phyloP scores from a whole-genome alignment of 768 basidiomycete genomes.

The Xerocomus potaroensis region DNA sequence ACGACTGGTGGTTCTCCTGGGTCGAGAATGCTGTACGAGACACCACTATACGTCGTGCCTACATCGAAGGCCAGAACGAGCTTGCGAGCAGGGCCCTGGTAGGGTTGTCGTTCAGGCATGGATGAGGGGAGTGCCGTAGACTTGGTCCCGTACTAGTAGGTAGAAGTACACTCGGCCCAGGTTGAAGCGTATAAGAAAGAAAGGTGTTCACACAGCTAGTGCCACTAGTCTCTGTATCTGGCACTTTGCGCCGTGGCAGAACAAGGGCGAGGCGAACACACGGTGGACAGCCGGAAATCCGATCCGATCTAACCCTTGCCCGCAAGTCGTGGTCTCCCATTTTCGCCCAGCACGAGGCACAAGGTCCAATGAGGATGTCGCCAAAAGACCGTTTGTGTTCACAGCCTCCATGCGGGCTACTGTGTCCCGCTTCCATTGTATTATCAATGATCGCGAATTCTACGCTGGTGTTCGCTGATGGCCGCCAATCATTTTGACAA shows the following conservation, averaged over 20 bases:
- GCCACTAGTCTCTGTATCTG: not conserved
- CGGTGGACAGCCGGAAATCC: not conserved
- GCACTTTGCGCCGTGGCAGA: conserved; percentile 8
- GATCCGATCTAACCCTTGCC: conserved; percentile 15
- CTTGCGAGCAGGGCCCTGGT: conserved; percentile 38
- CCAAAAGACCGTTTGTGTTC: too few species aligned
- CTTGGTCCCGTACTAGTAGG: not conserved
- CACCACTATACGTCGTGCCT: conserved; percentile 49
- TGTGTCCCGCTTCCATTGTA: too few species aligned
- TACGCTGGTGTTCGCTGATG: too few species aligned
- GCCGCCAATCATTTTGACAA: too few species aligned
- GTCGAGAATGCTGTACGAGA: conserved; percentile 39
- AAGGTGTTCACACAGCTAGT: not conserved
- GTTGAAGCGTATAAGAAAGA: conserved; percentile 1
- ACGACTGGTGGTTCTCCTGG: conserved; percentile 27
- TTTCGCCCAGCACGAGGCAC: too few species aligned
- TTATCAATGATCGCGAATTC: too few species aligned
- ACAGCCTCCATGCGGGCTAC: too few species aligned
- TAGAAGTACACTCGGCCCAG: not conserved
- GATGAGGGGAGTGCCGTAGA: not conserved
- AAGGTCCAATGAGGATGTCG: too few species aligned
- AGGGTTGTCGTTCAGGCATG: conserved; percentile 34
- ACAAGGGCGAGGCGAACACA: conserved; percentile 11
- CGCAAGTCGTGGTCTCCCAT: too few species aligned
- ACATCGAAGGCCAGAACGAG: conserved; percentile 50